phyloP scores from a whole-genome alignment of 768 basidiomycete species.

The Albatrellus ellisii region DNA sequence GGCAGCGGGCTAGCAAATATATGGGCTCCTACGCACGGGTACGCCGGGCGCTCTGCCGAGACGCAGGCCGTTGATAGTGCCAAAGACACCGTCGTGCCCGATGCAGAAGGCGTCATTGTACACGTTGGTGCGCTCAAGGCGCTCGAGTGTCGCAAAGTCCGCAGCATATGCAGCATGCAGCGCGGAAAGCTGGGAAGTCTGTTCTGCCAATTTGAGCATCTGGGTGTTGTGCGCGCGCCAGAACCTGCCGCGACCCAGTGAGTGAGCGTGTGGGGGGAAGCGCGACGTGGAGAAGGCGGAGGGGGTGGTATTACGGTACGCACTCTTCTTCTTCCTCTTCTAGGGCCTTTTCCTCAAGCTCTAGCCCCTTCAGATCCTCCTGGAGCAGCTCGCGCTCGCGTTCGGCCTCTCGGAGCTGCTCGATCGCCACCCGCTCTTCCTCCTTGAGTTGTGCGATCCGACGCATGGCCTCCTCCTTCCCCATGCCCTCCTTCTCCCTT shows the following conservation, averaged over 20 bases:
- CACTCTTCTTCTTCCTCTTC: slow-evolving; percentile 77
- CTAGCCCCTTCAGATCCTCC: slow-evolving; percentile 54
- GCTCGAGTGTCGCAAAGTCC: slow-evolving; percentile 65
- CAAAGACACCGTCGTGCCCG: slow-evolving; percentile 88
- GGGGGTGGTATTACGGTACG: slow-evolving; percentile 19
- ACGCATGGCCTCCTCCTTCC: slow-evolving; percentile 52
- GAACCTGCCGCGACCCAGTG: too few relatives aligned
- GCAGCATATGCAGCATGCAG: slow-evolving; percentile 68
- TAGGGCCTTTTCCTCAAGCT: slow-evolving; percentile 66
- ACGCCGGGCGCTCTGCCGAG: slow-evolving; percentile 79
- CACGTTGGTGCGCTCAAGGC: slow-evolving; percentile 84
- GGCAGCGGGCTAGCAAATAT: not conserved
- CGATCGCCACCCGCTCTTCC: slow-evolving; percentile 56
- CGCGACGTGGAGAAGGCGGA: not conserved
- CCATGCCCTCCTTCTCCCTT: slow-evolving; percentile 45
- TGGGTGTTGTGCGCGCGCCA: slow-evolving; percentile 74
- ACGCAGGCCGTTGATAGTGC: slow-evolving; percentile 94
- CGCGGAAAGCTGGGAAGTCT: slow-evolving; percentile 55
- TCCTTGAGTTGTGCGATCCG: slow-evolving; percentile 60
- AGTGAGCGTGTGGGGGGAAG: too few relatives aligned
- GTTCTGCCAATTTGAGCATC: slow-evolving; percentile 47
- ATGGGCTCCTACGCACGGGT: slow-evolving; percentile 44
- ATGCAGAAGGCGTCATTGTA: slow-evolving; percentile 96
- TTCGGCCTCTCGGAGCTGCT: slow-evolving; percentile 66
- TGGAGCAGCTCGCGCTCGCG: slow-evolving; percentile 66